Base-by-base conservation (phyloP, 2,329 filamentous ascomycete genomes). In the Helicocarpus griseus region DNA sequence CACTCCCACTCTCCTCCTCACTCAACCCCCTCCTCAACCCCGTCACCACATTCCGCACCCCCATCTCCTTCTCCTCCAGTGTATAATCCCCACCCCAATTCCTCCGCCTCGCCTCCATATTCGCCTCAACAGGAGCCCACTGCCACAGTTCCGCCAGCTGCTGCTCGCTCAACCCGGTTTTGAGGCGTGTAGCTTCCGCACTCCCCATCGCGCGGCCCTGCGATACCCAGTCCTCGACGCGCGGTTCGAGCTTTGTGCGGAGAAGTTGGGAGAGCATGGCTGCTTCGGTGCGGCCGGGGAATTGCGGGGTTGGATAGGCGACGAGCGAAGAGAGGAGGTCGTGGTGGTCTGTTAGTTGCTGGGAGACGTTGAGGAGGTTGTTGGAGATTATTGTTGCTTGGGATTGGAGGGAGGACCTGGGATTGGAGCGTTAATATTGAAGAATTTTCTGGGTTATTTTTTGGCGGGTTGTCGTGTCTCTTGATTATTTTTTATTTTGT, bases 181-280 rank as follows among this genome's bases (percentile, higher is more conserved):
- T 33, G n/a, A 21, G 24, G 3, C 11, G 35, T 4, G 54, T 53
- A 31, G 45, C 51, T 46, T 48, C 56, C n/a, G 52, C 58, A 36
- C 59, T 52, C 33, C 56, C 60, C 41, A 73, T 73, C 26, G 72
- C 71, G 53, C 79, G 77, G 1, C 82, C 85, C 48, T 81, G 73
- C 21, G 81, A 78, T 24, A 91, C 82, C 70, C 85, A 83, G 52
- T 83, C 81, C 63, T 90, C 86, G 17, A 89, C 82, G 22, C 80
- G 77, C 0, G 87, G 87, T 58, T 93, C 88, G 46, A 89, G 77
- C 65, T 93, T 93, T 69, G 93, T 94, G 36, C 88, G 83, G 29
- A 94, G 73, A 2, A 95, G 74, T 60, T 85, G 80, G 24, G 79
- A 75, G 1, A 91, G 76, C 3, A 87, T 75, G 46, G 64, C 61